Base-by-base conservation (phyloP, 2,329 filamentous ascomycete species). In the Venturia oleaginea region DNA sequence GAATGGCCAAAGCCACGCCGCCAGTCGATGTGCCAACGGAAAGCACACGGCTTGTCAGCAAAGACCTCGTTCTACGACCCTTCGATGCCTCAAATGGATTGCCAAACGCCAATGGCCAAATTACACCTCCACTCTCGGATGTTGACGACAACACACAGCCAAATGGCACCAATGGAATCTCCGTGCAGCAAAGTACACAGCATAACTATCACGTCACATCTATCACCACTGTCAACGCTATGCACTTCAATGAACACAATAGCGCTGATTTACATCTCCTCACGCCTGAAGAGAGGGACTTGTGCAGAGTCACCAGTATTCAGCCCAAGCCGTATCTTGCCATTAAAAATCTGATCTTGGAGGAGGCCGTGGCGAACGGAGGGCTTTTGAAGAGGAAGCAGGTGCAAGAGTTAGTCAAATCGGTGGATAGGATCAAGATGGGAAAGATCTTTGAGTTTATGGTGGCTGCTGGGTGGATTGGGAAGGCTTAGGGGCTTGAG, bases 301-400 rank as follows among this genome's bases (percentile, higher is more conserved):
- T 99, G 0, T 99, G 94, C 78, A 90, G 90, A 69, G 83, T 89
- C 48, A 83, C 96, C 17, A 85, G 92, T 51, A 78, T 99, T 62
- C 89, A 94, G 75, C 94, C 94, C 0, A 99, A 99, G 78, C 91
- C 94, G 1, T 99, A 97, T 74, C 77, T 97, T 5, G 91, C 91
- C 72, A 91, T 97, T 76, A 99, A 99, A 76, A 92, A 97, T 74
- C 87, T 90, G 67, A 81, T 97, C n/a, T 77, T 97, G 62, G 90
- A 91, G 70, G 93, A 97, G 73, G 91, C 93, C 0, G 84, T 96
- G 74, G 94, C 93, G 77, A 87, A 87, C 65, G 93, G 94, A 65
- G 94, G 94, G 0, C 84, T 83, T 15, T 78, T 99, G 8, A 97
- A 96, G 81, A 96, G 94, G 83, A 97, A 97, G 77, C 88, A 93